Evolutionary conservation across 164 flowering plant species (phyloP), one percentile per base, ranked within the genome.

Genomic region (Vitis cinerea): DNA sequence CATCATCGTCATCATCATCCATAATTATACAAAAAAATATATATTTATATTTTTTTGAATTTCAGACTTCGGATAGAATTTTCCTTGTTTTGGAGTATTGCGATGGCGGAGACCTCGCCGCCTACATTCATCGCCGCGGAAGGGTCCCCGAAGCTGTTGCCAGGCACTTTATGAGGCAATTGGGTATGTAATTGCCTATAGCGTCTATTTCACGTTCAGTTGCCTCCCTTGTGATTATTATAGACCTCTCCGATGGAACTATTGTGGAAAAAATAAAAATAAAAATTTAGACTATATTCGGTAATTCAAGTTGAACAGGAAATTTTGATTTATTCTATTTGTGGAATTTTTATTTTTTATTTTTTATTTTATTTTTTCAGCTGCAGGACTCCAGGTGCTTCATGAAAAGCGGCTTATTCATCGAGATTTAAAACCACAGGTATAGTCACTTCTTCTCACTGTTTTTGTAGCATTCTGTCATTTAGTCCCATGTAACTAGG

Each of bases 371-470:
- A 60, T n/a, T 67, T 69, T 9, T 71, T 72, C 80, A 86, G 87
- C 87, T 75, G 75, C 79, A 49, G 90, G 87, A 61, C 77, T 86
- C 75, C 82, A 83, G 73, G 85, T 81, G 50, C 90, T 86, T 68
- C 83, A 80, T 61, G 83, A 82, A 64, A 84, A 84, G 56, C 78
- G 83, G 71, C 83, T 83, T 30, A 84, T 86, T 63, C 88, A 84
- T 60, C 77, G 90, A 76, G 90, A 86, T 80, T 77, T 86, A 53
- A 86, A 84, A 71, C 86, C 90, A 16, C 90, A 84, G 84, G 88
- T 84, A 65, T 15, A 9, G 5, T 9, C 58, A 13, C 16, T 69
- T 61, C 53, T 69, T 55, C 52, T 47, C 53, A 57, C 12, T 9
- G 7, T 69, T 54, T 19, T 37, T 37, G 4, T 3, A 37, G 44